A percentile compares a stretch with the other conserved stretches of the same genome.
Evolutionary conservation across 2,329 filamentous ascomycete genomes (phyloP).

Genomic region (Lomentospora prolificans): DNA sequence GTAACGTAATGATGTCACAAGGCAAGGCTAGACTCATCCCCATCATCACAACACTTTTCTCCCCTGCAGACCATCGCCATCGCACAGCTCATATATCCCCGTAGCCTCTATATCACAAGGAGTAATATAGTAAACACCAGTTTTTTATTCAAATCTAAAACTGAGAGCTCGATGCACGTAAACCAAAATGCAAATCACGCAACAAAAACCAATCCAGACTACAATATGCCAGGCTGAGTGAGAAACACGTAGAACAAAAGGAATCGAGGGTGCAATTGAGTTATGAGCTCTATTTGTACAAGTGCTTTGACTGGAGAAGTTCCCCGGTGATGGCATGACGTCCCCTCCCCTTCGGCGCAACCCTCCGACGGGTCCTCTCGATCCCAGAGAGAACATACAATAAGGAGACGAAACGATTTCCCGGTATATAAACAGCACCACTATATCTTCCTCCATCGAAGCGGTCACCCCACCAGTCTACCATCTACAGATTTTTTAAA

Average conservation of each 20-base stretch:
- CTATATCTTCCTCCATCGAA: slow-evolving; percentile 19
- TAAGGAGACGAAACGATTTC: slow-evolving; percentile 13
- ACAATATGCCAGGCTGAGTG: too few species aligned
- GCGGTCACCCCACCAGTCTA: slow-evolving; percentile 16
- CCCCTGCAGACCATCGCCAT: too few species aligned
- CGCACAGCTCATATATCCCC: too few species aligned
- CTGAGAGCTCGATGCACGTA: too few species aligned
- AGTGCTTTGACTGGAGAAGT: slow-evolving; percentile 40
- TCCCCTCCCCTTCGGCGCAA: slow-evolving; percentile 38
- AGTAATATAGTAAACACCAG: too few species aligned
- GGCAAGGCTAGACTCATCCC: too few species aligned
- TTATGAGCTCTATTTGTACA: slow-evolving; percentile 55
- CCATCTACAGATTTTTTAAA: slow-evolving; percentile 18
- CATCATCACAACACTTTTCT: too few species aligned
- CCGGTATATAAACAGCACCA: slow-evolving; percentile 36
- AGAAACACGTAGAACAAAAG: slow-evolving; percentile 36
- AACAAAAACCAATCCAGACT: neutral
- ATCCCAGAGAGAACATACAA: slow-evolving; percentile 37
- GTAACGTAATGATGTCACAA: too few species aligned
- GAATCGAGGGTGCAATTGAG: slow-evolving; percentile 53
- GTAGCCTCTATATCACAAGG: too few species aligned
- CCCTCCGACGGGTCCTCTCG: slow-evolving; percentile 32
- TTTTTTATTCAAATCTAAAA: too few species aligned
- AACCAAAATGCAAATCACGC: too few species aligned
- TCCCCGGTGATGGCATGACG: slow-evolving; percentile 25